Evolutionary conservation across 352 stramenopile genomes (phyloP).

Genomic region (Phytophthora cryptogea): DNA sequence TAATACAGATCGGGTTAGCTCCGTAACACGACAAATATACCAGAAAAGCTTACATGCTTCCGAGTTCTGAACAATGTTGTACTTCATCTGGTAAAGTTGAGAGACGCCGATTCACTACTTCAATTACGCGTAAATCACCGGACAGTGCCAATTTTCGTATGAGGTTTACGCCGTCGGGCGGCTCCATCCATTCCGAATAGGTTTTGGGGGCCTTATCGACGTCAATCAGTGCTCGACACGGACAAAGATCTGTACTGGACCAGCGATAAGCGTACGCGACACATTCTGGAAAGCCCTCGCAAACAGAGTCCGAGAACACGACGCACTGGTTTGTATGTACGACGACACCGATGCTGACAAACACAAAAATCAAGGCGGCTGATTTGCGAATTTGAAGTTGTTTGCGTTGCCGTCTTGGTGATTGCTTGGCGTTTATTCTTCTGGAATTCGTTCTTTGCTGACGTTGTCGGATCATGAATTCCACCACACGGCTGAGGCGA

Average conservation of each 20-base stretch:
- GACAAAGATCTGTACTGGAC: conserved; percentile 23
- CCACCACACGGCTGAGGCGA: conserved; percentile 18
- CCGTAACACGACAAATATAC: neutral
- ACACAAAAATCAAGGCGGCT: conserved; percentile 2
- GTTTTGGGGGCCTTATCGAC: conserved; percentile 17
- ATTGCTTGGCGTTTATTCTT: neutral
- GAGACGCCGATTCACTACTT: conserved; percentile 30
- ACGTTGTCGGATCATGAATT: conserved; percentile 7
- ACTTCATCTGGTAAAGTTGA: conserved; percentile 17
- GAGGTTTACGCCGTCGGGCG: conserved; percentile 6
- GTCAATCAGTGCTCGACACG: conserved; percentile 43
- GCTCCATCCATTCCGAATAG: conserved; percentile 18
- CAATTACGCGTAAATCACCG: conserved; percentile 15
- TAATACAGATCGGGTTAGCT: neutral
- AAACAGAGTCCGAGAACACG: neutral
- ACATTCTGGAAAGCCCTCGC: conserved; percentile 5
- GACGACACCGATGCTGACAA: conserved; percentile 4
- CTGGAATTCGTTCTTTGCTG: neutral
- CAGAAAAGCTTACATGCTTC: conserved; percentile 22
- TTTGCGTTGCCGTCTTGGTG: neutral
- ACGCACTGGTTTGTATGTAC: conserved; percentile 13
- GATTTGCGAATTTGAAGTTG: conserved; percentile 1
- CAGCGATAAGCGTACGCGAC: conserved; percentile 15
- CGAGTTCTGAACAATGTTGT: conserved; percentile 16
- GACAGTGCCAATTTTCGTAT: conserved; percentile 20